A percentile compares a stretch with the other conserved stretches of the same genome.
phyloP scores from a whole-genome alignment of 768 basidiomycete species.

The Boletus reticuloceps region DNA sequence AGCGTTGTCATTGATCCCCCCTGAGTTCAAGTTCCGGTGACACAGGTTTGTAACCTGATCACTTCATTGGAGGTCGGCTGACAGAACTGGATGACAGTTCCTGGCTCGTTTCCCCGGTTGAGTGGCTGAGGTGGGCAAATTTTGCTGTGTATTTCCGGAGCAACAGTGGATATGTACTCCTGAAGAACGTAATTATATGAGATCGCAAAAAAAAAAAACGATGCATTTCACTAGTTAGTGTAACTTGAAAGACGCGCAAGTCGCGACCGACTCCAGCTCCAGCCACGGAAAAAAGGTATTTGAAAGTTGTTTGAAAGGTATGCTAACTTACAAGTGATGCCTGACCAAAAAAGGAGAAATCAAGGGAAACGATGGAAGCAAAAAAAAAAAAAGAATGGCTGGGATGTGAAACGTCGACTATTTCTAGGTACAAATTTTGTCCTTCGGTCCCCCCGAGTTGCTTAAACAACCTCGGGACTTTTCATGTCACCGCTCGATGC shows the following conservation, averaged over 20 bases:
- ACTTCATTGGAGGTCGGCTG: too few species aligned
- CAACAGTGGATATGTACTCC: too few species aligned
- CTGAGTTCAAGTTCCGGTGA: too few species aligned
- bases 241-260: background rate
- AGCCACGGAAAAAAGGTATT: constrained; percentile 4
- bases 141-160: too few species aligned
- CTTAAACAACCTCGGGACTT: constrained; percentile 19
- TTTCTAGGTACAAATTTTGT: constrained; percentile 5
- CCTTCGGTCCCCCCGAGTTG: background rate
- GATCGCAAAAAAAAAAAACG: too few species aligned
- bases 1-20: too few species aligned
- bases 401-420: background rate
- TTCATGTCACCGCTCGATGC: constrained; percentile 16
- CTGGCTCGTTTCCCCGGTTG: too few species aligned
- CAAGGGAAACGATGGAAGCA: constrained; percentile 1
- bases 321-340: constrained; percentile 11
- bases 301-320: background rate
- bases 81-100: too few species aligned
- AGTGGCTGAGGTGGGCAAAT: too few species aligned
- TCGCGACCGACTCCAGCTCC: constrained; percentile 15
- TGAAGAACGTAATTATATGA: too few species aligned
- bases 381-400: background rate
- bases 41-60: too few species aligned
- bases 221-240: too few species aligned
- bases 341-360: constrained; percentile 1